These are phyloP conservation scores for Corylus americana DNA, from an alignment of 306 rosid species.

Conservation along the genomic window DNA sequence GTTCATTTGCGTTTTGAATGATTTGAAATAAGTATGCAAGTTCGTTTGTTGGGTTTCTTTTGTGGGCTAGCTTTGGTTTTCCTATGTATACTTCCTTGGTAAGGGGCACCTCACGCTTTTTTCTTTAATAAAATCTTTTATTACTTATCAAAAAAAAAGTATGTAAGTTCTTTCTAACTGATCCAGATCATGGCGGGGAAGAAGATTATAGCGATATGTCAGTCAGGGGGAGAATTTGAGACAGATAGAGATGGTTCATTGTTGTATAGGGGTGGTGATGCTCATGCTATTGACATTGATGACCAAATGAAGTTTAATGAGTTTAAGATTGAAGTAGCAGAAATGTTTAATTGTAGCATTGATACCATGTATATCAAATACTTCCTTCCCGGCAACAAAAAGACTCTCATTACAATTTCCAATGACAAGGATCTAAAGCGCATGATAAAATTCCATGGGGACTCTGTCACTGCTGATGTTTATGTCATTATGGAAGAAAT, in stretches of 20 bases:
- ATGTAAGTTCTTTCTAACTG: constrained; percentile 8
- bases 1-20: background rate
- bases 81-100: too few species aligned
- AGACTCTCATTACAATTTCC: constrained; percentile 86
- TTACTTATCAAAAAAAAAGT: background rate
- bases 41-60: background rate
- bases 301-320: constrained; percentile 66
- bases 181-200: constrained; percentile 67
- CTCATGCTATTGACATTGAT: constrained; percentile 93
- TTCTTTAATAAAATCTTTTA: too few species aligned
- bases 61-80: too few species aligned
- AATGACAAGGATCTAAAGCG: constrained; percentile 92
- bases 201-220: constrained; percentile 85
- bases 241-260: constrained; percentile 67
- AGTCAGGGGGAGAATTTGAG: constrained; percentile 83
- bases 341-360: constrained; percentile 64
- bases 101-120: too few species aligned
- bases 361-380: constrained; percentile 65
- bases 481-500: constrained; percentile 65
- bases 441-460: constrained; percentile 80
- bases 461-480: constrained; percentile 61
- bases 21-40: background rate
- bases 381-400: constrained; percentile 90
- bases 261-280: constrained; percentile 72
- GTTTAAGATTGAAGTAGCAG: constrained; percentile 74